These are phyloP conservation scores for Cornus florida DNA, from an alignment of 148 eudicot species.

Conservation along the genomic window DNA sequence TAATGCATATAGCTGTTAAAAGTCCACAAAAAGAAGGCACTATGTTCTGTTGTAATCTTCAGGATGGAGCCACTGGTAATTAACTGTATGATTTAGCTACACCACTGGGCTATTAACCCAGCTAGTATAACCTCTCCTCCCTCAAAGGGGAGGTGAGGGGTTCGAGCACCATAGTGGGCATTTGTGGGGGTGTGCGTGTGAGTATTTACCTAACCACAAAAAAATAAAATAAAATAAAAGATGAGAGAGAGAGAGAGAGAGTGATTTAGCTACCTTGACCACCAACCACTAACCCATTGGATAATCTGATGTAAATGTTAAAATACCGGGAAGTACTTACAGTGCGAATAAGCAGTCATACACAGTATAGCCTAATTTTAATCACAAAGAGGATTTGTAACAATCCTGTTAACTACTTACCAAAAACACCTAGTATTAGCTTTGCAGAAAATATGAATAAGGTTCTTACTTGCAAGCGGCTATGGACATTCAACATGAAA, in stretches of 20 bases:
- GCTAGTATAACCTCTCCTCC: too few species aligned
- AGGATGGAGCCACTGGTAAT: background rate
- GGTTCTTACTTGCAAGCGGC: slow-evolving; percentile 70
- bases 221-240: too few species aligned
- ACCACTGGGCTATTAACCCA: background rate
- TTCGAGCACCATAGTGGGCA: too few species aligned
- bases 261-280: background rate
- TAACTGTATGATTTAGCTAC: background rate
- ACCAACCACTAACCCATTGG: background rate
- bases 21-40: background rate
- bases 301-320: background rate
- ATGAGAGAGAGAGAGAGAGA: background rate
- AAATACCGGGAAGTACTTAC: background rate
- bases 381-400: too few species aligned
- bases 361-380: too few species aligned
- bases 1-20: background rate
- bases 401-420: too few species aligned
- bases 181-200: too few species aligned
- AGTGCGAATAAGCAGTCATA: background rate
- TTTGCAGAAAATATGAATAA: slow-evolving; percentile 6
- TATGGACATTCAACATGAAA: slow-evolving; percentile 93
- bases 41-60: background rate
- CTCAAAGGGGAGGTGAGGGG: background rate
- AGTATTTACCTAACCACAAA: background rate
- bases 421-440: background rate